phyloP scores from a whole-genome alignment of 192 early-diverging fungal genomes.

The Mortierella antarctica region DNA sequence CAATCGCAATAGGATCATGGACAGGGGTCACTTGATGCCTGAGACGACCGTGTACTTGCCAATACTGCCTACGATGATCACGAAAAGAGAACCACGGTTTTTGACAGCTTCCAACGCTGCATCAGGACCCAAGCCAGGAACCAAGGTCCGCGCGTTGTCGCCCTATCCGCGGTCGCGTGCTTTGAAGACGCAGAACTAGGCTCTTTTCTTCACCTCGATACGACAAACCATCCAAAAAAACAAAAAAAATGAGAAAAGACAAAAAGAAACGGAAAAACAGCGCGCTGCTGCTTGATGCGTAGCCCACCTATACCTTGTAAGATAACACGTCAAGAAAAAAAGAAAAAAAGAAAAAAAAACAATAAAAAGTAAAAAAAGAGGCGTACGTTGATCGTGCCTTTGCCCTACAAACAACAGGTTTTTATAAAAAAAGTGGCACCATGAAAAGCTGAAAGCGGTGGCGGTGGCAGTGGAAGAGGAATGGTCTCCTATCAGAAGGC shows the following conservation, averaged over 20 bases:
- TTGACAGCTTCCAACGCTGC: too few relatives aligned
- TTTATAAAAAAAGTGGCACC: neutral
- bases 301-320: too few relatives aligned
- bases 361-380: neutral
- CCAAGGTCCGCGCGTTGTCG: constrained; percentile 27
- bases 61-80: neutral
- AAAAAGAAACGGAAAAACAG: neutral
- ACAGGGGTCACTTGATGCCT: constrained; percentile 31
- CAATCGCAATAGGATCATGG: constrained; percentile 38
- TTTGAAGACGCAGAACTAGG: neutral
- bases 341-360: constrained; percentile 5
- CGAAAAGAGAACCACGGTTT: neutral
- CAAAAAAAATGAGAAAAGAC: neutral
- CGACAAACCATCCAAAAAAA: neutral
- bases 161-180: constrained; percentile 11
- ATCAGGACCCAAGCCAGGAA: neutral
- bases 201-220: neutral
- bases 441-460: too few relatives aligned
- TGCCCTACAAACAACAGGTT: too few relatives aligned
- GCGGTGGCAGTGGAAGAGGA: too few relatives aligned
- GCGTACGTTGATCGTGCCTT: neutral
- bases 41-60: constrained; percentile 13
- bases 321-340: neutral
- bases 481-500: too few relatives aligned
- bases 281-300: too few relatives aligned